phyloP scores from a whole-genome alignment of 441 rosid genomes.

The Cnidoscolus chayamansa region DNA sequence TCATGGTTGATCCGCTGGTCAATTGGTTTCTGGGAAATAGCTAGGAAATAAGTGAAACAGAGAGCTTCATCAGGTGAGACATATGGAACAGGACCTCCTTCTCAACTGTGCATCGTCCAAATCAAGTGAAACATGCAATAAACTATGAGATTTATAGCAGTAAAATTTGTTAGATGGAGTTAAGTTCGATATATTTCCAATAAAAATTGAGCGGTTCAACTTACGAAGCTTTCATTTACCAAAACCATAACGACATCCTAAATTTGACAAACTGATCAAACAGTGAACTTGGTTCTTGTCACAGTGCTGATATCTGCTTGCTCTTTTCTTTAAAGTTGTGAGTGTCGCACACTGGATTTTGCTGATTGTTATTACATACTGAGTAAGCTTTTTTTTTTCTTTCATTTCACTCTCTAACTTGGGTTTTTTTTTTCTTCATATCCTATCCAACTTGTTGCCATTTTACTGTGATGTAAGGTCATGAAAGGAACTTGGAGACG shows the following conservation, averaged over 20 bases:
- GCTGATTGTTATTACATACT: background rate
- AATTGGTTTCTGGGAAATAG: background rate
- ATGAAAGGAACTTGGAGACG: background rate
- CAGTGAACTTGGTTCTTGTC: background rate
- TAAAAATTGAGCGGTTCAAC: background rate
- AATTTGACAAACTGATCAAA: background rate
- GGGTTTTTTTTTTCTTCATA: too few species aligned
- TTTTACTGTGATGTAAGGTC: background rate
- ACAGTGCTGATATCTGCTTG: background rate
- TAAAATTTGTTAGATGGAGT: background rate
- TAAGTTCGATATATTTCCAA: background rate
- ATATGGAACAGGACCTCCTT: background rate
- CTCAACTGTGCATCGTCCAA: background rate
- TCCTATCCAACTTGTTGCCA: background rate
- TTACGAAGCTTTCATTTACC: background rate
- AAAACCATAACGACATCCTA: background rate
- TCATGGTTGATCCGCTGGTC: constrained; percentile 43
- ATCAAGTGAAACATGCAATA: background rate
- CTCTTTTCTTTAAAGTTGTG: background rate
- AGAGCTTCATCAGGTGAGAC: background rate
- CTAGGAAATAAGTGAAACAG: background rate
- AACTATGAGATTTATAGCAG: background rate
- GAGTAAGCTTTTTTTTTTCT: background rate
- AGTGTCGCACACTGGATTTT: background rate
- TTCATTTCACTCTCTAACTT: background rate